Evolutionary conservation across 2,329 filamentous ascomycete genomes (phyloP).

Genomic region (Hypoxylon sp.): DNA sequence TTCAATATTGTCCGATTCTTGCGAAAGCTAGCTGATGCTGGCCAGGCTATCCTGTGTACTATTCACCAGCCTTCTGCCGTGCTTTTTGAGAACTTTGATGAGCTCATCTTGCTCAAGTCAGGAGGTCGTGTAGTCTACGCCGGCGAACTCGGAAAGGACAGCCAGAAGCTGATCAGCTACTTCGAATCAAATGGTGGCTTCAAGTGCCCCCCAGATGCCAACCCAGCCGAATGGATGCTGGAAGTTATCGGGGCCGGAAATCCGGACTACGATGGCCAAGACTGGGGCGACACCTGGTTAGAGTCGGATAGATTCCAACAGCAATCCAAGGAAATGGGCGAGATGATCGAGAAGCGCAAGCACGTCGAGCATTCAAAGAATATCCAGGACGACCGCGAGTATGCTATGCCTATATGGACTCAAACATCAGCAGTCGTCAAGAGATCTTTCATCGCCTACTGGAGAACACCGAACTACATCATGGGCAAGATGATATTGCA

Average conservation of each 20-base stretch:
- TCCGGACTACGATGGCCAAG: constrained; percentile 68
- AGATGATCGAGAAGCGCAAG: constrained; percentile 61
- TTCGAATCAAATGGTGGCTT: constrained; percentile 63
- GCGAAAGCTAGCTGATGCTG: constrained; percentile 69
- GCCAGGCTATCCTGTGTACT: constrained; percentile 70
- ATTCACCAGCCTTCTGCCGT: constrained; percentile 70
- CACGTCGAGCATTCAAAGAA: constrained; percentile 52
- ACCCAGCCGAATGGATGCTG: constrained; percentile 68
- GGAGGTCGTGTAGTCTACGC: constrained; percentile 67
- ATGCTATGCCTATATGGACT: constrained; percentile 67
- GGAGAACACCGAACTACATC: constrained; percentile 73
- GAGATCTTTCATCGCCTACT: constrained; percentile 72
- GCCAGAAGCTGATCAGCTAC: constrained; percentile 61
- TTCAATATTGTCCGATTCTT: constrained; percentile 73
- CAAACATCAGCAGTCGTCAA: constrained; percentile 67
- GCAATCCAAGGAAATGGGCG: constrained; percentile 63
- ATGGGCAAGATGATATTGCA: constrained; percentile 72
- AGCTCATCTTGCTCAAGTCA: constrained; percentile 64
- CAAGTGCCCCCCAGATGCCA: constrained; percentile 61
- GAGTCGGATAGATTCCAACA: constrained; percentile 61
- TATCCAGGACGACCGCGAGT: constrained; percentile 67
- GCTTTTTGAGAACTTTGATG: constrained; percentile 68
- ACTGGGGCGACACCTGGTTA: constrained; percentile 73
- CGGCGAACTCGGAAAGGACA: constrained; percentile 65
- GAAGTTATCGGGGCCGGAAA: constrained; percentile 72